Base-by-base conservation (phyloP, 257 asterid genomes). In the Striga asiatica region DNA sequence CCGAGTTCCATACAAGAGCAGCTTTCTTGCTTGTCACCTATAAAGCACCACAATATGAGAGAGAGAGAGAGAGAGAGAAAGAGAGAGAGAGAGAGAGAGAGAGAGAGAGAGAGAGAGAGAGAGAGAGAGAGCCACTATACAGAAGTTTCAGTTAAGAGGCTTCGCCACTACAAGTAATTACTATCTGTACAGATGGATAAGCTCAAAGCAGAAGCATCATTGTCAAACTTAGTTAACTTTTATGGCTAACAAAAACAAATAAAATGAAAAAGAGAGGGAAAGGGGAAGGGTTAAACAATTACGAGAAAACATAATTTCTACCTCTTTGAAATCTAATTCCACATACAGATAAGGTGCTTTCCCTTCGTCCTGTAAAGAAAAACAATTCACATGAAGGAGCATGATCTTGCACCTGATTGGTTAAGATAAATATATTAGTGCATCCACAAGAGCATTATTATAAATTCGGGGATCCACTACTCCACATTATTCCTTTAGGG, bases 321-420 rank as follows among this genome's bases (percentile, higher is more conserved):
- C 98, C 98, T 91, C 98, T 72, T 80, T 77, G 60, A 91, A 91
- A 74, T 91, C 98, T 56, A 91, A 71, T 58, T 87, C 97, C 71
- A 91, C 95, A 12, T 79, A 92, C 17, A 81, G 78, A 74, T 79
- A 57, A 54, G 94, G 97, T 1, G 87, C 84, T 81, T 67, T 92
- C 56, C 93, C 93, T 79, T 92, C 99, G 66, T 88, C 97, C 99
- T 92, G 81, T 59, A 77, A 71, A 64, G 62, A 67, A 73, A n/a
- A 61, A 62, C 18, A 47, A 50, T 58, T 57, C 43, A 9, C 38
- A 21, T 49, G 11, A 57, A 42, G n/a, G n/a, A n/a, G n/a, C n/a
- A n/a, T n/a, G n/a, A n/a, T n/a, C n/a, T n/a, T n/a, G n/a, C n/a
- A n/a, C n/a, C n/a, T n/a, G n/a, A n/a, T n/a, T n/a, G n/a, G n/a